Evolutionary conservation across 176 grass and related monocot species (phyloP).

Genomic region (Cenchrus purpureus): DNA sequence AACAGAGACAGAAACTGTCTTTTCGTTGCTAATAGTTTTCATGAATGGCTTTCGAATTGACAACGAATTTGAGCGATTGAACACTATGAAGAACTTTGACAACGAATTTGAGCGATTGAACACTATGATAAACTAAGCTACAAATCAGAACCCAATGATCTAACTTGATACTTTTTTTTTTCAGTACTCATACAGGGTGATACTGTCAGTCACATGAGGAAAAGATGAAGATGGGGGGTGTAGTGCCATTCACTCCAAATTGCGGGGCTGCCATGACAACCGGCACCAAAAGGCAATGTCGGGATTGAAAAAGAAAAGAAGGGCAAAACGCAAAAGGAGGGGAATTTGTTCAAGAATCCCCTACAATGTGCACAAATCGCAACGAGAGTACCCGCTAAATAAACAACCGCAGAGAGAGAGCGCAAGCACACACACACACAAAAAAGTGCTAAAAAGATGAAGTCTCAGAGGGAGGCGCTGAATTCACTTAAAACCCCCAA

Average conservation of each 20-base stretch:
- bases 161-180: not conserved
- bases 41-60: not conserved
- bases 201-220: not conserved
- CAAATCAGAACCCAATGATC: not conserved
- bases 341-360: constrained; percentile 45
- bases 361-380: constrained; percentile 43
- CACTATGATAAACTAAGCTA: not conserved
- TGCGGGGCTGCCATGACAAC: constrained; percentile 37
- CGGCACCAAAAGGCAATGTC: constrained; percentile 12
- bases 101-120: not conserved
- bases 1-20: not conserved
- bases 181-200: not conserved
- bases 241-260: constrained; percentile 14
- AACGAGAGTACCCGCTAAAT: not conserved
- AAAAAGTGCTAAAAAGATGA: not conserved
- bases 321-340: not conserved
- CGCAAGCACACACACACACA: not conserved
- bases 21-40: not conserved
- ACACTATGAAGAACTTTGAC: not conserved
- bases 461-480: not conserved
- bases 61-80: not conserved
- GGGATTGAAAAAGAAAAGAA: constrained; percentile 25
- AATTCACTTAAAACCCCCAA: constrained; percentile 22
- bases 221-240: constrained; percentile 8
- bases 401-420: not conserved